These are phyloP conservation scores for Fusarium transvaalense DNA, from an alignment of 2,329 filamentous ascomycete species.

Conservation along the genomic window DNA sequence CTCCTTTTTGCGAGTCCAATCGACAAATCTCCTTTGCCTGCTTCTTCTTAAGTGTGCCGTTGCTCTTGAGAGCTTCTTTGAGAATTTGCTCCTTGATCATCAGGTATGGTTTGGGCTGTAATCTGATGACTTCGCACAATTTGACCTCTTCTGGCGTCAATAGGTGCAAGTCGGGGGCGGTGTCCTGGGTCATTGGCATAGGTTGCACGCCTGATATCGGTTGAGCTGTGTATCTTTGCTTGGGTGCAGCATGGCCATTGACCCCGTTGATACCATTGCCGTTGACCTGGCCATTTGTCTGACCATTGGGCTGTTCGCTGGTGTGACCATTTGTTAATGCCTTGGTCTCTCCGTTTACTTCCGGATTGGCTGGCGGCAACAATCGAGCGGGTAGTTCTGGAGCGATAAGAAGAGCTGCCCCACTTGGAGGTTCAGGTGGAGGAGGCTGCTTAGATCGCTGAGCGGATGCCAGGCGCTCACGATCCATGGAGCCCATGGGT, in stretches of 20 bases:
- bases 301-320: conserved; percentile 60
- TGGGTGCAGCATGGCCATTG: conserved; percentile 55
- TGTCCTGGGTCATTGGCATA: conserved; percentile 78
- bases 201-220: conserved; percentile 72
- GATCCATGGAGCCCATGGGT: conserved; percentile 85
- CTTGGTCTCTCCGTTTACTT: conserved; percentile 64
- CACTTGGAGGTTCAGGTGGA: conserved; percentile 77
- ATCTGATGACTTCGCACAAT: conserved; percentile 83
- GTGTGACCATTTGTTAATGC: conserved; percentile 65
- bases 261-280: conserved; percentile 59
- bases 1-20: conserved; percentile 86
- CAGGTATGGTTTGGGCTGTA: conserved; percentile 94
- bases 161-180: conserved; percentile 85
- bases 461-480: conserved; percentile 78
- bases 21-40: conserved; percentile 87
- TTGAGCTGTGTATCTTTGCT: conserved; percentile 66
- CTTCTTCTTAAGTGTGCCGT: conserved; percentile 93
- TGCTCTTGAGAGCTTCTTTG: conserved; percentile 89
- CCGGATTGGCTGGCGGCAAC: conserved; percentile 52
- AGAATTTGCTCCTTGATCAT: conserved; percentile 95
- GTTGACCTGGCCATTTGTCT: conserved; percentile 63
- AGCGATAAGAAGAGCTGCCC: conserved; percentile 80
- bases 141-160: conserved; percentile 86
- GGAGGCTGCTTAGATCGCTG: conserved; percentile 77
- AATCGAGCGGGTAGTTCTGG: conserved; percentile 79